These are phyloP conservation scores for Periconia macrospinosa DNA, from an alignment of 2,329 filamentous ascomycete species.

Conservation along the genomic window DNA sequence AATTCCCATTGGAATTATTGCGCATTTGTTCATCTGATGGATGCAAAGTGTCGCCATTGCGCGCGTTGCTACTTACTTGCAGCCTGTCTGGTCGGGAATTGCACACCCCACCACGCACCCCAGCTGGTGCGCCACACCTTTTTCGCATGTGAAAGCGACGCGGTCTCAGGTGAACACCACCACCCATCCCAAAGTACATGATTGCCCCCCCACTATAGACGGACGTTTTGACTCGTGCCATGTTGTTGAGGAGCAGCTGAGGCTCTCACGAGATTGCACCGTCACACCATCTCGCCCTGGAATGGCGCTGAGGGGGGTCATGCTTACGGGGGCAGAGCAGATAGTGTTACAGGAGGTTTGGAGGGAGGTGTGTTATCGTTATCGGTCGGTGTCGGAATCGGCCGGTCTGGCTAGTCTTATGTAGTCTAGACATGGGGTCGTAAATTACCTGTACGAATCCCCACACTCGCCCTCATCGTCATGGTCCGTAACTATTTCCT, in stretches of 20 bases:
- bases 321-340: constrained; percentile 13
- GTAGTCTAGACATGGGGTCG: constrained; percentile 11
- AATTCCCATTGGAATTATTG: neutral
- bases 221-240: constrained; percentile 6
- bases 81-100: constrained; percentile 13
- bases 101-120: constrained; percentile 4
- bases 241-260: constrained; percentile 22
- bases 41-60: neutral
- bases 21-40: neutral
- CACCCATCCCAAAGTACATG: constrained; percentile 7
- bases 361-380: constrained; percentile 25
- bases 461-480: constrained; percentile 3
- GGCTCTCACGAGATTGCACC: constrained; percentile 27
- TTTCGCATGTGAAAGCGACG: constrained; percentile 35
- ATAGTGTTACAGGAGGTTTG: no score
- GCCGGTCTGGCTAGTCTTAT: neutral
- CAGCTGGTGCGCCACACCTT: neutral
- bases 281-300: constrained; percentile 29
- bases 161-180: constrained; percentile 25
- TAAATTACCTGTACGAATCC: constrained; percentile 3
- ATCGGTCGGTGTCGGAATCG: constrained; percentile 13
- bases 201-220: constrained; percentile 11
- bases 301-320: constrained; percentile 14
- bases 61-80: constrained; percentile 12
- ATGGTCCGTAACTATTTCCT: neutral